Conservation (phyloP, 2,329 filamentous ascomycete genomes). For the Cladosporium sp. region DNA sequence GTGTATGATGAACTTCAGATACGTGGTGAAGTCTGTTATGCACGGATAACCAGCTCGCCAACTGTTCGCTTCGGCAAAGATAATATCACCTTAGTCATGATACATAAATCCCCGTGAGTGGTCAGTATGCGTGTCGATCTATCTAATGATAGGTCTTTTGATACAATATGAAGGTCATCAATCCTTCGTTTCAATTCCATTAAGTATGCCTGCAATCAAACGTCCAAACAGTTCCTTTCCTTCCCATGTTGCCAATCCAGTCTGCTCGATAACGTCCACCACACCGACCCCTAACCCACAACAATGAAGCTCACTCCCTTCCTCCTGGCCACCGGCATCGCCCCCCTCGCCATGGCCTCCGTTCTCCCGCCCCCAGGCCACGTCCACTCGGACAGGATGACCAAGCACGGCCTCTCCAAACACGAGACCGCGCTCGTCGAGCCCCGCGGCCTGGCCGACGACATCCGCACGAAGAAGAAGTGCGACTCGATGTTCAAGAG, state of each 20-base stretch:
- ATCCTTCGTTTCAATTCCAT: neutral
- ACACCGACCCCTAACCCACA: neutral
- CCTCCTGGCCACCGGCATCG: neutral
- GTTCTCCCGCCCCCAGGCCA: neutral
- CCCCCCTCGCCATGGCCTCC: neutral
- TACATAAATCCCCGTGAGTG: neutral
- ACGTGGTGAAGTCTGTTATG: neutral
- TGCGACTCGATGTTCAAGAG: conserved; percentile 6
- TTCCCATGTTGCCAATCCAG: neutral
- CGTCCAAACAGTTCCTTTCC: neutral
- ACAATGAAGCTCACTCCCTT: neutral
- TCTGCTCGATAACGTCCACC: neutral
- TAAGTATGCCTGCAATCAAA: neutral
- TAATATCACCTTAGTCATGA: neutral
- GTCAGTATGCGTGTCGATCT: neutral
- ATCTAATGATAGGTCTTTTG: neutral
- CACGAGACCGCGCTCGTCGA: neutral
- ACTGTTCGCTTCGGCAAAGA: neutral
- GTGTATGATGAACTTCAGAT: neutral
- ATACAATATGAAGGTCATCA: neutral
- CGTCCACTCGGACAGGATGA: neutral
- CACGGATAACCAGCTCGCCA: neutral
- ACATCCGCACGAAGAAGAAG: neutral
- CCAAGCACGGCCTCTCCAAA: neutral
- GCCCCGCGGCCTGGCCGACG: neutral